Evolutionary conservation across 2,329 filamentous ascomycete species (phyloP), one percentile per base, ranked within the genome.

Genomic region (Pseudogymnoascus sp.): DNA sequence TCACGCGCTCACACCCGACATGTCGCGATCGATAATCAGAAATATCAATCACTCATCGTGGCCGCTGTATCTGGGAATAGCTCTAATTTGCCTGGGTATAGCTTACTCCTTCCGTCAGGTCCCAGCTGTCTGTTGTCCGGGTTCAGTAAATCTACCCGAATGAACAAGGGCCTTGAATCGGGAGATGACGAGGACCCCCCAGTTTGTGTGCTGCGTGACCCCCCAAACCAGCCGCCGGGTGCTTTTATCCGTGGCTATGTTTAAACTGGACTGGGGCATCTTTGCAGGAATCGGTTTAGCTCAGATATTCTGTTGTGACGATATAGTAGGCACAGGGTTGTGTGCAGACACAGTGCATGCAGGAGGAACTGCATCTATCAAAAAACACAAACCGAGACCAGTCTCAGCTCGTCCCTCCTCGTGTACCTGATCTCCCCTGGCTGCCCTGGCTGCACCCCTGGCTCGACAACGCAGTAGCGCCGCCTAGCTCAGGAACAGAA

Each of bases 101-200:
- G 43, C 43, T 53, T n/a, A 2, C 37, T 16, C 11, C 7, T 56
- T 9, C 28, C 28, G 43, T 28, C 23, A 34, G 14, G 9, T 16
- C 49, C 49, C 49, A 56, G 49, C 49, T 34, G 25, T 56, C 49
- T 56, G 49, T 34, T 8, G 49, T 56, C 46, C 46, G 25, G 46
- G 46, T 56, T 56, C n/a, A 56, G 46, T 34, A 56, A 56, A 56
- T 56, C 46, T 56, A 56, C 46, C 46, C 46, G 46, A 56, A 56
- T 3, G 14, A 18, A 56, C 46, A 56, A 34, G 46, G 46, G 46
- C 3, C 14, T 12, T 9, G 46, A 56, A 56, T 56, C 46, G 25
- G 46, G 25, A 28, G 11, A 56, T 56, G 46, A 18, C 46, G 46
- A 56, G 46, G 25, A 12, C 8, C n/a, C 46, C 46, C 46, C 2